Percentiles rank a stretch among this genome's conserved stretches.
Conservation (phyloP, 495 filamentous ascomycete species). For the Copromyces sp. region DNA sequence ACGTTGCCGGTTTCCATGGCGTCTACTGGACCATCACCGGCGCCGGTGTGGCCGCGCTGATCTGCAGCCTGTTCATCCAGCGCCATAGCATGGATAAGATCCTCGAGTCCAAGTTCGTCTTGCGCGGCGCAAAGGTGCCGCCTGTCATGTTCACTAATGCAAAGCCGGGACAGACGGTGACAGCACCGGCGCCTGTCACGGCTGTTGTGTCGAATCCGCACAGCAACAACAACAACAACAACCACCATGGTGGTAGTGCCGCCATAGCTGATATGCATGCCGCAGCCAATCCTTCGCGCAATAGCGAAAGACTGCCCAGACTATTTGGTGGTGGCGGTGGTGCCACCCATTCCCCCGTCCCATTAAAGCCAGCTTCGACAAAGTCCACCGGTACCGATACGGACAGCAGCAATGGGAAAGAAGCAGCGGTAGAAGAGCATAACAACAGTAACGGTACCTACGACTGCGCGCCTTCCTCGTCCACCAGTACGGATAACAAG, state of each 20-base stretch:
- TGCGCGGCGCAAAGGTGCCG: conserved; percentile 9
- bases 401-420: background rate
- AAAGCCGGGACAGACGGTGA: background rate
- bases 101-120: conserved; percentile 16
- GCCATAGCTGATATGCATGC: background rate
- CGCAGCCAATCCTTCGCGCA: background rate
- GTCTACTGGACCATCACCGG: conserved; percentile 19
- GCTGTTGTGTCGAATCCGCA: background rate
- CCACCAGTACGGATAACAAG: background rate
- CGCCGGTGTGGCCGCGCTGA: conserved; percentile 8
- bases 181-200: background rate
- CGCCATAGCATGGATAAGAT: conserved; percentile 20
- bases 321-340: background rate
- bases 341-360: background rate
- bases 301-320: background rate
- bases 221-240: background rate
- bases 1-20: conserved; percentile 19
- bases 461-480: background rate
- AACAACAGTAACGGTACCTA: background rate
- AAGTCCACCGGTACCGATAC: background rate
- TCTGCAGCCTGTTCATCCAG: conserved; percentile 14
- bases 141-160: background rate
- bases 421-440: background rate
- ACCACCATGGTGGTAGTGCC: background rate
- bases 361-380: background rate